Percentiles rank a stretch among this genome's conserved stretches.
phyloP scores from a whole-genome alignment of 2,329 filamentous ascomycete genomes.

The Elsinoe perseae region DNA sequence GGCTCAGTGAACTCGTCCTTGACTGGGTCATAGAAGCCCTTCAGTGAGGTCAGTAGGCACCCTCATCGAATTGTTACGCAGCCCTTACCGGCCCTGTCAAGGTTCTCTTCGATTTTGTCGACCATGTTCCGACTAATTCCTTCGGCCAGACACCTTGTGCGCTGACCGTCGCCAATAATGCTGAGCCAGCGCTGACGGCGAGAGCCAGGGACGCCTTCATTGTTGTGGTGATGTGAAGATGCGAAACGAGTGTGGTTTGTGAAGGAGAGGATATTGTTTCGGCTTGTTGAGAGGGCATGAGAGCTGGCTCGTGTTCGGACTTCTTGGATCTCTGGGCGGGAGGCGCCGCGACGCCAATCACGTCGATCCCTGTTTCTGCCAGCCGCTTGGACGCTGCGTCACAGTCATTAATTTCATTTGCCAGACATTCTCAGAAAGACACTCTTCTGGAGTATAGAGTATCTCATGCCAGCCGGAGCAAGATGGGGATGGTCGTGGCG shows the following conservation, averaged over 20 bases:
- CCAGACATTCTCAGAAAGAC: too few relatives aligned
- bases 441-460: too few relatives aligned
- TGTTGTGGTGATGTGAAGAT: neutral
- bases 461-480: too few relatives aligned
- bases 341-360: conserved; percentile 7
- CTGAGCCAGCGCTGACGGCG: conserved; percentile 33
- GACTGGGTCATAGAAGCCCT: conserved; percentile 64
- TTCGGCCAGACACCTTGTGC: conserved; percentile 20
- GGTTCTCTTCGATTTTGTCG: conserved; percentile 61
- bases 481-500: neutral
- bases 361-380: neutral
- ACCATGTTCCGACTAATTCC: conserved; percentile 62
- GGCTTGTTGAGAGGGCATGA: conserved; percentile 3
- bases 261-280: neutral
- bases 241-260: neutral
- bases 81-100: conserved; percentile 58
- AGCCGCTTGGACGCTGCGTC: neutral
- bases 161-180: conserved; percentile 27
- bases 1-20: conserved; percentile 61
- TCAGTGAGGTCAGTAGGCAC: neutral
- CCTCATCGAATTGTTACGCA: neutral
- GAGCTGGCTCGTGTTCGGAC: conserved; percentile 3
- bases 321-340: conserved; percentile 5
- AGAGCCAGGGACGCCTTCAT: conserved; percentile 21
- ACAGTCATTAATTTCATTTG: neutral